These are phyloP conservation scores for Zasmidium angulare DNA, from an alignment of 2,329 filamentous ascomycete species.

Conservation along the genomic window DNA sequence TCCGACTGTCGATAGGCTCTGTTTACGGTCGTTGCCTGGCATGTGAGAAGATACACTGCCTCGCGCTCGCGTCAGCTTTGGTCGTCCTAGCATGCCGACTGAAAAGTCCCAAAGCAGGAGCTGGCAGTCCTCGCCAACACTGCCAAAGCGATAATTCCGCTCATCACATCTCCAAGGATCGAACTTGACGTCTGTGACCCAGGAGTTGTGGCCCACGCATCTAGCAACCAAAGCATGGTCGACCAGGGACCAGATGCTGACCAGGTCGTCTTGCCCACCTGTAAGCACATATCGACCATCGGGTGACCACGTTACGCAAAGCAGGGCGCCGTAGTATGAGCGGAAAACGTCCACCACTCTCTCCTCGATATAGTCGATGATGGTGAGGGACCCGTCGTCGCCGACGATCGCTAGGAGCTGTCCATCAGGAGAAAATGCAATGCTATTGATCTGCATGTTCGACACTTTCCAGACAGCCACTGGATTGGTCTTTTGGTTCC, in stretches of 20 bases:
- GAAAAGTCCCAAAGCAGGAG: constrained; percentile 96
- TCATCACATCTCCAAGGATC: constrained; percentile 97
- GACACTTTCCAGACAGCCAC: constrained; percentile 91
- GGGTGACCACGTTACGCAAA: constrained; percentile 95
- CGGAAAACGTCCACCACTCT: constrained; percentile 82
- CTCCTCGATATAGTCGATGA: constrained; percentile 90
- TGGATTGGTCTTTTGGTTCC: constrained; percentile 90
- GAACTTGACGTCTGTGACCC: constrained; percentile 90
- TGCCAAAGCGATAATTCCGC: constrained; percentile 91
- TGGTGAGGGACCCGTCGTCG: constrained; percentile 83
- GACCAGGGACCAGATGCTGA: constrained; percentile 90
- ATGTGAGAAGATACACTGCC: constrained; percentile 54
- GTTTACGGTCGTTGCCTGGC: constrained; percentile 46
- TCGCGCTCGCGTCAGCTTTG: constrained; percentile 65
- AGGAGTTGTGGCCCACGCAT: constrained; percentile 93
- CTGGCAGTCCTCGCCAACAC: constrained; percentile 89
- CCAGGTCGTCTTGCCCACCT: constrained; percentile 90
- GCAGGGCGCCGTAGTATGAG: constrained; percentile 90
- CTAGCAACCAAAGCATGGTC: constrained; percentile 84
- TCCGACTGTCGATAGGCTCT: constrained; percentile 50
- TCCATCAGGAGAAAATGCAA: constrained; percentile 88
- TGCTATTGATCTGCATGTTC: constrained; percentile 84
- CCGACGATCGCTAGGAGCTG: constrained; percentile 85
- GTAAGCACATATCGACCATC: constrained; percentile 95
- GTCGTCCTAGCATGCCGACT: constrained; percentile 90